Evolutionary conservation across 495 filamentous ascomycete species (phyloP), one percentile per base, ranked within the genome.

Genomic region (Trichoderma parareesei): DNA sequence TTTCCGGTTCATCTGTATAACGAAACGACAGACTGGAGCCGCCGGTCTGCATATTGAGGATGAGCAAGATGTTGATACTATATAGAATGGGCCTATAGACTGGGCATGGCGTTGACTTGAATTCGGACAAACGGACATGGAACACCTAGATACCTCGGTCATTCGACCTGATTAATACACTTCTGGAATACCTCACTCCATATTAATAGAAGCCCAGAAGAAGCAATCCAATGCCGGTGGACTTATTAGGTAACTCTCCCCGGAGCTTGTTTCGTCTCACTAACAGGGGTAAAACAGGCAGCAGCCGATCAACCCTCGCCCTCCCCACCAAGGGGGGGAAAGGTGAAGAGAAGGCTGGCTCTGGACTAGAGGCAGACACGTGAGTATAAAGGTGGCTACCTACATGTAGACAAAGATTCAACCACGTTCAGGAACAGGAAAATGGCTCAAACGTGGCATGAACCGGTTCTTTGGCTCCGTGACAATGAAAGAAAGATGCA

Each of bases 251-350:
- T 57, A 57, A 57, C 27, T 10, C 16, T 27, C 46, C 20, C 20
- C 11, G 16, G 27, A 9, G 53, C 53, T 35, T 16, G n/a, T 18
- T 4, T 35, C 14, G 11, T n/a, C 53, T 35, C 27, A 14, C 53
- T 57, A 57, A n/a, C 53, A 57, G 53, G 53, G 53, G 14, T 57
- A 4, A 57, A 57, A 9, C 53, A 57, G 53, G 53, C 53, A 57
- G 11, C 53, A 37, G 27, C 27, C 20, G 8, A 57, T 57, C 53
- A 57, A 9, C 10, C 6, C 6, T 11, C 13, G 35, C 53, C 13
- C 37, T 57, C 53, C 37, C 53, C 53, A 57, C 53, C 11, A 27
- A 18, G 20, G n/a, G 16, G 46, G 9, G 16, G 9, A 18, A 49
- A 9, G n/a, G n/a, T 18, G 46, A 9, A 9, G 2, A 3, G 27